Base-by-base conservation (phyloP, 2,329 filamentous ascomycete genomes). In the Hymenoscyphus fructigenus region DNA sequence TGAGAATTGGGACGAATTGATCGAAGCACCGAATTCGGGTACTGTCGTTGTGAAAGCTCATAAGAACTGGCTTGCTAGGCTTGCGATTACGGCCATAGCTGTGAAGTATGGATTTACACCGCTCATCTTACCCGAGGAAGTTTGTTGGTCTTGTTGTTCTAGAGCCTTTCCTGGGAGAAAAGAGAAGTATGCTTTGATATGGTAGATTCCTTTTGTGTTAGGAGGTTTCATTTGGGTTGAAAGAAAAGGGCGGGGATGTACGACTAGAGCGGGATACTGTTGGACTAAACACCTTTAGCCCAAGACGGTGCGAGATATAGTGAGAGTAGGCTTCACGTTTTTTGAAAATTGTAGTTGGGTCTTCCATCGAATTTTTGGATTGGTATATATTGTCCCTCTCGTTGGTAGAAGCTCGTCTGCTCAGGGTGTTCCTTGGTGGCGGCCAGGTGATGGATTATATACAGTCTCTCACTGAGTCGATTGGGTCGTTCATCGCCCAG, bases 1-100 rank as follows among this genome's bases (percentile, higher is more conserved):
- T 14, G 61, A 67, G n/a, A 69, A 67, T 44, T 67, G 67, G 67
- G 65, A 67, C 20, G 67, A 69, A 29, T 57, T 67, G 10, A 62
- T 67, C 15, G 62, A 68, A 17, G 56, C 59, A 10, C 61, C 61
- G 2, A 6, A 1, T 3, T 36, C 29, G 1, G 34, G 20, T 5
- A 28, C 20, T 17, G 56, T 65, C 29, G 57, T 56, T 14, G 28
- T 66, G 17, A 41, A 59, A 53, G 63, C 67, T 5, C 60, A 67
- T 32, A 61, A 64, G 15, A 65, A 64, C n/a, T 67, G 65, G 67
- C 26, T 68, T 2, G 65, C 67, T 12, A 26, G 63, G 10, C 53
- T 69, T 23, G 67, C 66, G 0, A 55, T 34, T 3, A 44, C 70
- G 64, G 69, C 59, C 62, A 7, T 71, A 32, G 63, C 55, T 23